These are phyloP conservation scores for Phialophora macrospora DNA, from an alignment of 2,329 filamentous ascomycete species.

Conservation along the genomic window DNA sequence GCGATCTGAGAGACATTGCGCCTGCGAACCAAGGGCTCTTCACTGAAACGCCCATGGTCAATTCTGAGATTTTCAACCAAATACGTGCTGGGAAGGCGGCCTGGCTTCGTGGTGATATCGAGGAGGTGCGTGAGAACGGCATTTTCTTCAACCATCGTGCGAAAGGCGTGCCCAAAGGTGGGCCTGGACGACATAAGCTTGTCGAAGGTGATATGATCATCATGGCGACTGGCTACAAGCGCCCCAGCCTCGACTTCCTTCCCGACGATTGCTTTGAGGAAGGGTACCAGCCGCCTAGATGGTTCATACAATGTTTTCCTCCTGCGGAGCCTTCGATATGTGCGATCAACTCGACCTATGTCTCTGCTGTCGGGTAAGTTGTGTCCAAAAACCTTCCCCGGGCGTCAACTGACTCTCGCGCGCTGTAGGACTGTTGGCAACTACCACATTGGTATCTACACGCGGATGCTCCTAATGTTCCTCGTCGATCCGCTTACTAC, in stretches of 20 bases:
- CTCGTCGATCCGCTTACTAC: conserved; percentile 76
- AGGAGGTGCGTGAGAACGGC: conserved; percentile 66
- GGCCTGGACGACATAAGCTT: conserved; percentile 68
- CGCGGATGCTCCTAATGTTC: conserved; percentile 83
- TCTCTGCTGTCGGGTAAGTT: conserved; percentile 70
- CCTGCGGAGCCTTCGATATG: conserved; percentile 73
- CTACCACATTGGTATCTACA: conserved; percentile 90
- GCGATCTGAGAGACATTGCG: conserved; percentile 75
- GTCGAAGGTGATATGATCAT: conserved; percentile 77
- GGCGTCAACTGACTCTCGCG: conserved; percentile 12
- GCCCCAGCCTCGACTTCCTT: conserved; percentile 74
- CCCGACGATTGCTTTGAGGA: conserved; percentile 73
- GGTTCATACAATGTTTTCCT: conserved; percentile 88
- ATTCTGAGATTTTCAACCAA: conserved; percentile 77
- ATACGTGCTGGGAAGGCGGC: conserved; percentile 72
- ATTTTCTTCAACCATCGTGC: conserved; percentile 73
- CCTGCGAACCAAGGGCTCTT: conserved; percentile 74
- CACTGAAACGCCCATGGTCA: conserved; percentile 85
- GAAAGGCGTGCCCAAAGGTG: conserved; percentile 75
- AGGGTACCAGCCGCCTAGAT: conserved; percentile 78
- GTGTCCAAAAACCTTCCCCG: neutral
- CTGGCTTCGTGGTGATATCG: conserved; percentile 82
- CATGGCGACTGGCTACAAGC: conserved; percentile 80
- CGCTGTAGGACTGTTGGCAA: conserved; percentile 68
- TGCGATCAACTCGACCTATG: conserved; percentile 82